These are phyloP conservation scores for Paecilomyces formosus DNA, from an alignment of 2,329 filamentous ascomycete species.

Conservation along the genomic window DNA sequence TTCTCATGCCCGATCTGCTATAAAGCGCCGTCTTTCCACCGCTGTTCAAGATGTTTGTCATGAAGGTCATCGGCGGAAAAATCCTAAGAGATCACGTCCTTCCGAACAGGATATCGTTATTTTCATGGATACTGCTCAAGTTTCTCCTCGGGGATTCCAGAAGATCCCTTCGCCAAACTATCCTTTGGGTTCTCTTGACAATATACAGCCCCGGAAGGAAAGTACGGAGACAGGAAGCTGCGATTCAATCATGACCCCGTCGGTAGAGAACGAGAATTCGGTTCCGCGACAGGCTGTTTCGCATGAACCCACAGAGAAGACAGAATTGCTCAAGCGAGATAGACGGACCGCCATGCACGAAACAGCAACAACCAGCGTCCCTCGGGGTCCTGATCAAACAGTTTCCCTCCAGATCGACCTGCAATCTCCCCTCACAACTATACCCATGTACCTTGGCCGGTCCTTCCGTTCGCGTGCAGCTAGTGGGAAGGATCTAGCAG, in stretches of 20 bases:
- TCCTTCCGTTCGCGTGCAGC: neutral
- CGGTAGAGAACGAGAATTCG: neutral
- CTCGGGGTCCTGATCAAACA: neutral
- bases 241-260: neutral
- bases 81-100: neutral
- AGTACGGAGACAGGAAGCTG: neutral
- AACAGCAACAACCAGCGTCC: neutral
- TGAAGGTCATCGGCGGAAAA: neutral
- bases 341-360: neutral
- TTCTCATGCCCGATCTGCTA: neutral
- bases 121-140: neutral
- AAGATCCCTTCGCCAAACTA: neutral
- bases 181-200: neutral
- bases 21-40: neutral
- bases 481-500: neutral
- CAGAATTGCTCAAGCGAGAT: neutral
- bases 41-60: neutral
- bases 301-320: neutral
- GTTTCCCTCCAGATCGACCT: neutral
- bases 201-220: neutral
- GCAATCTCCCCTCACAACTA: conserved; percentile 16
- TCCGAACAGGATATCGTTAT: neutral
- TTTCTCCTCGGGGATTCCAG: neutral
- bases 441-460: conserved; percentile 19
- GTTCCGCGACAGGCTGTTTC: neutral